These are phyloP conservation scores for Sporopachydermia lactativora DNA, from an alignment of 805 yeast species.

Conservation along the genomic window DNA sequence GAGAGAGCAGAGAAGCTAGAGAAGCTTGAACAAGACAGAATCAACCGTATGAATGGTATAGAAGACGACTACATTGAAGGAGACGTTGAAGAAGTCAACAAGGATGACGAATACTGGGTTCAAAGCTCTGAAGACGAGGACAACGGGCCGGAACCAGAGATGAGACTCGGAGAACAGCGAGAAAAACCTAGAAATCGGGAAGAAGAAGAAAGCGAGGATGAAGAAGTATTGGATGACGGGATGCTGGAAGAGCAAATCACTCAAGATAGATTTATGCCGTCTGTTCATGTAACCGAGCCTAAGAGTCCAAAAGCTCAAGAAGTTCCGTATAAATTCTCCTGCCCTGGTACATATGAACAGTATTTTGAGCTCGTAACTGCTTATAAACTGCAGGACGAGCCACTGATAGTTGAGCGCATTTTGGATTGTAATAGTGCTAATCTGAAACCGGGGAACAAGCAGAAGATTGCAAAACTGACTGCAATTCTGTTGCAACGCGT, in stretches of 20 bases:
- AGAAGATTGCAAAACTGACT: conserved; percentile 48
- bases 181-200: conserved; percentile 26
- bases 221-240: conserved; percentile 13
- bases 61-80: conserved; percentile 12
- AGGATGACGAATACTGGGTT: conserved; percentile 11
- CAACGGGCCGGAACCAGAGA: conserved; percentile 15
- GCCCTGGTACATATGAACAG: conserved; percentile 51
- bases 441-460: conserved; percentile 70
- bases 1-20: conserved; percentile 19
- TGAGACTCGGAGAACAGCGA: conserved; percentile 13
- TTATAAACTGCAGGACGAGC: conserved; percentile 46
- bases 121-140: conserved; percentile 13
- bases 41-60: conserved; percentile 24
- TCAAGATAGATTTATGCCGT: conserved; percentile 44
- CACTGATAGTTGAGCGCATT: conserved; percentile 4
- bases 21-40: conserved; percentile 20
- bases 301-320: conserved; percentile 84
- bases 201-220: conserved; percentile 16
- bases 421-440: conserved; percentile 24
- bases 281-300: conserved; percentile 46
- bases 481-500: conserved; percentile 50
- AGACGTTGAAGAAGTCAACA: conserved; percentile 9
- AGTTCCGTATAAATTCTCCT: conserved; percentile 17
- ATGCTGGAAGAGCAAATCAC: conserved; percentile 20
- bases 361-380: conserved; percentile 80